Conservation (phyloP, 768 basidiomycete genomes). For the Pleurotus pulmonarius region DNA sequence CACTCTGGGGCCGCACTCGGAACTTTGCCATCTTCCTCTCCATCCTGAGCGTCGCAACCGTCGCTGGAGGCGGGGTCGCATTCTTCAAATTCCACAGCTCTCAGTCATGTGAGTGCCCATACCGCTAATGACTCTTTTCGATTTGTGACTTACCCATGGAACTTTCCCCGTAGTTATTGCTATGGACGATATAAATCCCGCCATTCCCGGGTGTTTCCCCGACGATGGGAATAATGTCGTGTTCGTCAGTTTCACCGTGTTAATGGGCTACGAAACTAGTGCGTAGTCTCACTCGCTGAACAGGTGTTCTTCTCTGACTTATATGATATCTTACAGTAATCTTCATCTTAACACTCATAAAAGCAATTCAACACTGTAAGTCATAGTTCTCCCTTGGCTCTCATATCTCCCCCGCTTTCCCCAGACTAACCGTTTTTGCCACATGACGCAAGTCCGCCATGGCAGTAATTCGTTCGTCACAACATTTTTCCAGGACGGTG, state of each 20-base stretch:
- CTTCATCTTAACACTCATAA: background rate
- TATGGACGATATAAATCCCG: constrained; percentile 6
- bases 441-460: background rate
- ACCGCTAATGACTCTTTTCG: background rate
- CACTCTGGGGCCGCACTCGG: constrained; percentile 9
- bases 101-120: background rate
- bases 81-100: constrained; percentile 3
- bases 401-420: background rate
- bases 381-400: too few species aligned
- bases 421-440: background rate
- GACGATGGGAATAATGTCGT: constrained; percentile 10
- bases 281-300: background rate
- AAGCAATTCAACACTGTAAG: constrained; percentile 1
- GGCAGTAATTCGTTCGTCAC: background rate
- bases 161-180: constrained; percentile 4
- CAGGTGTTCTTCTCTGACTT: background rate
- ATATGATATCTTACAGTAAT: background rate
- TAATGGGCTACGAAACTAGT: constrained; percentile 9
- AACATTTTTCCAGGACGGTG: background rate
- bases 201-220: constrained; percentile 11
- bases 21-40: constrained; percentile 4
- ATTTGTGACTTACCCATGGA: background rate
- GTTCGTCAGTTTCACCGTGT: constrained; percentile 8
- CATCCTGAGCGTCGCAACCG: background rate
- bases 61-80: constrained; percentile 1